Percentiles rank a stretch among this genome's conserved stretches.
phyloP scores from a whole-genome alignment of 2,329 filamentous ascomycete species.

The Aspergillus phoenicis region DNA sequence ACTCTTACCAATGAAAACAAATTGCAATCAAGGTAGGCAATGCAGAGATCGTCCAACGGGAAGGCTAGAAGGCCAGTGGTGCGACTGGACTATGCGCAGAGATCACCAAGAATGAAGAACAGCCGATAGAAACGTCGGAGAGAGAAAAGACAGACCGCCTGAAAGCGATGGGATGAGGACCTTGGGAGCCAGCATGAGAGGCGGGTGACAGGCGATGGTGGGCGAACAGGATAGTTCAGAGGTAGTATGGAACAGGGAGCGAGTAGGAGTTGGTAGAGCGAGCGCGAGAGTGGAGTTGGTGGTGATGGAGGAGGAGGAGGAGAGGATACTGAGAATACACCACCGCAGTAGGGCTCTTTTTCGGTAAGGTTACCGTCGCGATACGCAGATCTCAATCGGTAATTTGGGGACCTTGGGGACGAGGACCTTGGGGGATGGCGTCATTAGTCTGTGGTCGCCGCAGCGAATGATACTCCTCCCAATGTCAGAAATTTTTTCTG shows the following conservation, averaged over 20 bases:
- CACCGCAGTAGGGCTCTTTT: slow-evolving; percentile 7
- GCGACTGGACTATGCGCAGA: slow-evolving; percentile 13
- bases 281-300: neutral
- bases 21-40: slow-evolving; percentile 9
- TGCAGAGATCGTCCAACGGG: slow-evolving; percentile 14
- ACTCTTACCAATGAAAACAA: slow-evolving; percentile 5
- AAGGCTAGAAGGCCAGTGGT: slow-evolving; percentile 7
- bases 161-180: slow-evolving; percentile 21
- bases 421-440: slow-evolving; percentile 36
- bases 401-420: slow-evolving; percentile 22
- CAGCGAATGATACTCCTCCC: neutral
- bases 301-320: slow-evolving; percentile 3
- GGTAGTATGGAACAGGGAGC: neutral
- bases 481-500: neutral
- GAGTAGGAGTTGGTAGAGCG: neutral
- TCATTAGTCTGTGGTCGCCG: neutral
- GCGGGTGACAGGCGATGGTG: neutral
- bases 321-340: slow-evolving; percentile 3
- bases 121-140: slow-evolving; percentile 11
- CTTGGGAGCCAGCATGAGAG: slow-evolving; percentile 22
- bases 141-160: slow-evolving; percentile 19
- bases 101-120: slow-evolving; percentile 13
- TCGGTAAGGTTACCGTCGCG: slow-evolving; percentile 5
- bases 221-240: neutral
- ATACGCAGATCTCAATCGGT: slow-evolving; percentile 8